phyloP scores from a whole-genome alignment of 1,139 yeast species.

The Meyerozyma smithsonii region DNA sequence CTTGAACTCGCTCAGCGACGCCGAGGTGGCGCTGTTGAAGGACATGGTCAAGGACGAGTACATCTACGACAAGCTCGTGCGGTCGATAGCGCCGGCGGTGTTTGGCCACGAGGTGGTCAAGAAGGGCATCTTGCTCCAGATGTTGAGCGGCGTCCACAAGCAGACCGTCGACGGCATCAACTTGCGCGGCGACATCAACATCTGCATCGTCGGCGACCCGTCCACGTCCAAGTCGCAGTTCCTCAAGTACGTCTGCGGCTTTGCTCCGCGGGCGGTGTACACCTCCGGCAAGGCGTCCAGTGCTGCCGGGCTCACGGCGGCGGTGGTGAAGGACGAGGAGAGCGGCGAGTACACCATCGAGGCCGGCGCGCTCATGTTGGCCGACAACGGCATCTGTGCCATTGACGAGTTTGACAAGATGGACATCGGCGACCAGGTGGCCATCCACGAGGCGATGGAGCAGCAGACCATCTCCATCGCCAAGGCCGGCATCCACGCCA shows the following conservation, averaged over 20 bases:
- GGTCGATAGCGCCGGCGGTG: constrained; percentile 93
- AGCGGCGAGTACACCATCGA: constrained; percentile 96
- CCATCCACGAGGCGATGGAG: constrained; percentile 99
- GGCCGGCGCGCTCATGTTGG: constrained; percentile 98
- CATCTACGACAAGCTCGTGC: constrained; percentile 78
- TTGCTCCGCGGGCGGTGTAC: constrained; percentile 91
- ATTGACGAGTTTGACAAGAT: constrained; percentile 98
- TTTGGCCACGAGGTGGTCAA: constrained; percentile 95
- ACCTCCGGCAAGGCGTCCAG: constrained; percentile 98
- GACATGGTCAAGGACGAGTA: constrained; percentile 90
- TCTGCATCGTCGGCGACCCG: constrained; percentile 97
- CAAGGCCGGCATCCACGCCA: constrained; percentile 97
- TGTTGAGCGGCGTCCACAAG: constrained; percentile 95
- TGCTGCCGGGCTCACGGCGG: constrained; percentile 98
- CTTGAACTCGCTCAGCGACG: constrained; percentile 71
- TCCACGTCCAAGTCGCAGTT: constrained; percentile 97
- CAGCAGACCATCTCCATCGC: constrained; percentile 98
- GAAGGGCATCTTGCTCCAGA: constrained; percentile 83
- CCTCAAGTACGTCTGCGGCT: constrained; percentile 85
- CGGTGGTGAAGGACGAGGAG: constrained; percentile 96
- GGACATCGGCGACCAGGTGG: constrained; percentile 95
- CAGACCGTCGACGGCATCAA: constrained; percentile 91
- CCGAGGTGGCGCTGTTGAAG: constrained; percentile 80
- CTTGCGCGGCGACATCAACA: constrained; percentile 93
- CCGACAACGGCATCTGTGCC: constrained; percentile 98